phyloP scores from a whole-genome alignment of 495 filamentous ascomycete species.

The Hypomontagnella submonticulosa region DNA sequence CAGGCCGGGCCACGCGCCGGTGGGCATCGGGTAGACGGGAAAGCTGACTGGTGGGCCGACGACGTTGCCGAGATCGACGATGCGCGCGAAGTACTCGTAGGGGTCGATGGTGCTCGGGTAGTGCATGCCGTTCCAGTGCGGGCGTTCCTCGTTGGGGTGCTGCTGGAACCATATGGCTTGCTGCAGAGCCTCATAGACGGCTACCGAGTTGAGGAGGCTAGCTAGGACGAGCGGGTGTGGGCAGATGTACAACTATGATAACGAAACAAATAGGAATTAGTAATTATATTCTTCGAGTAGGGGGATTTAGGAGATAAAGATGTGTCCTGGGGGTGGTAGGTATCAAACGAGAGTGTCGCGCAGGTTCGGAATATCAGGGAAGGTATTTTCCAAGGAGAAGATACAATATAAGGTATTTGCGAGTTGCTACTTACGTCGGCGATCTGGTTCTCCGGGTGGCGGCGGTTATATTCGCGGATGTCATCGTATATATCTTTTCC shows the following conservation, averaged over 20 bases:
- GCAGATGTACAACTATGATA: slow-evolving; percentile 9
- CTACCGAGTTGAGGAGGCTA: slow-evolving; percentile 12
- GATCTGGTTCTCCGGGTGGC: slow-evolving; percentile 12
- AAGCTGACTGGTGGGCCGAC: slow-evolving; percentile 2
- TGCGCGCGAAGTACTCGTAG: slow-evolving; percentile 7
- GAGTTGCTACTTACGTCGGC: slow-evolving; percentile 11
- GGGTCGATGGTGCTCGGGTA: slow-evolving; percentile 9
- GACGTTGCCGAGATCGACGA: slow-evolving; percentile 14
- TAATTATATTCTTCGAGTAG: not conserved
- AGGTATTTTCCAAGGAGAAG: too few species aligned
- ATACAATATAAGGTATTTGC: too few species aligned
- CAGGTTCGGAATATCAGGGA: too few species aligned
- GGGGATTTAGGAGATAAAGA: not conserved
- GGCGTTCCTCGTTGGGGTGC: slow-evolving; percentile 4
- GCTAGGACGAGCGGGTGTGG: slow-evolving; percentile 4
- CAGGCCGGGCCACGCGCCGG: slow-evolving; percentile 18
- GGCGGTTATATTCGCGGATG: slow-evolving; percentile 25
- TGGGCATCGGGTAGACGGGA: slow-evolving; percentile 3
- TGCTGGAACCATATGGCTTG: slow-evolving; percentile 13
- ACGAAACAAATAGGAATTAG: not conserved
- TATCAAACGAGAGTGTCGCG: too few species aligned
- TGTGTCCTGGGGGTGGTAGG: not conserved
- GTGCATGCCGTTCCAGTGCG: slow-evolving; percentile 23
- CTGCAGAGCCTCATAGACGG: slow-evolving; percentile 26
- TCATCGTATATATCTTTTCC: slow-evolving; percentile 2